Base-by-base conservation (phyloP, 1,139 yeast species). In the Saccharomyces hybrid region DNA sequence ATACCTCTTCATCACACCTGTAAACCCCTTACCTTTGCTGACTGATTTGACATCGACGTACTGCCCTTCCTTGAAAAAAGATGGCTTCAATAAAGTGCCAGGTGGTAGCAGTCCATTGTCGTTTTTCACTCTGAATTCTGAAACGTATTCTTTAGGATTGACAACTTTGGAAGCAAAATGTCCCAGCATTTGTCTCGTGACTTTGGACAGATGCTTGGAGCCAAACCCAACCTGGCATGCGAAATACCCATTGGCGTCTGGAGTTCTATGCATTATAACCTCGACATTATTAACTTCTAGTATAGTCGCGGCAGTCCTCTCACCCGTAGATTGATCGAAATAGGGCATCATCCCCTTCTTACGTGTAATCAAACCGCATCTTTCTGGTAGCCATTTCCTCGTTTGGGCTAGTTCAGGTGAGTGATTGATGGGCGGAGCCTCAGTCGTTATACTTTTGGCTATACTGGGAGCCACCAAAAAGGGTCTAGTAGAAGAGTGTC, bases 1-100 rank as follows among this genome's bases (percentile, higher is more conserved):
- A 77, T 87, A 87, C 74, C 97, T 83, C 72, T 93, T 93, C 97
- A 93, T 93, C 21, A 93, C 99, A 82, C 99, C 99, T 21, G 93
- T 90, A 71, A 89, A 89, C 14, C 99, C 99, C 73, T 95, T 93
- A 74, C 99, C 99, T 71, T 90, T 93, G 51, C 95, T 78, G 21
- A 80, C 78, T 12, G 91, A 86, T 66, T 83, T 79, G 52, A 88
- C 75, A 68, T 93, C 99, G 28, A 93, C 93, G 59, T 76, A 79
- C 70, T 89, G 95, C 27, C 98, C 99, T 19, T 77, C 78, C 55
- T 82, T 79, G 70, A 93, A 91, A 71, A 86, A 93, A 65, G 88
- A 90, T 0, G 97, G 97, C 56, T 76, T 80, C 55, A 93, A 73
- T 63, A 84, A 83, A 2, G 93, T 83, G 2, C 98, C 98, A 7